These are phyloP conservation scores for Pythium insidiosum DNA, from an alignment of 352 stramenopile genomes.

Conservation along the genomic window DNA sequence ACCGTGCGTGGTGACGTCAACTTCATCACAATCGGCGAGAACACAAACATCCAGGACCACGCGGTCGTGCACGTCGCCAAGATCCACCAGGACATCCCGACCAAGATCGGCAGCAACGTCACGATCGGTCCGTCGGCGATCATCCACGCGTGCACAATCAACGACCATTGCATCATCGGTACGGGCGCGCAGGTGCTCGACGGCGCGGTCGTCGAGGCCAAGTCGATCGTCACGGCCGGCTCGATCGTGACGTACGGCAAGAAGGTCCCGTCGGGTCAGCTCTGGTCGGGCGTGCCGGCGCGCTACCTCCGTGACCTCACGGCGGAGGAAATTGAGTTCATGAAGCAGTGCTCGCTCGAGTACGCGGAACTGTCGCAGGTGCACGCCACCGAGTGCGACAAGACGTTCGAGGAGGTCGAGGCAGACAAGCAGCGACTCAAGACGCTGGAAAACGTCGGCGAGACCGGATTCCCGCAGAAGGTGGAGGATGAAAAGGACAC, in stretches of 20 bases:
- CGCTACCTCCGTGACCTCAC: conserved; percentile 82
- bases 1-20: conserved; percentile 90
- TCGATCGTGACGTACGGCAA: conserved; percentile 85
- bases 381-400: conserved; percentile 67
- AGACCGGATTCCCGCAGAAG: conserved; percentile 70
- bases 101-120: conserved; percentile 88
- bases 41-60: conserved; percentile 91
- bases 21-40: conserved; percentile 89
- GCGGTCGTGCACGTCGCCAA: conserved; percentile 93
- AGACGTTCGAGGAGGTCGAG: conserved; percentile 81
- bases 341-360: conserved; percentile 84
- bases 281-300: conserved; percentile 81
- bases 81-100: conserved; percentile 87
- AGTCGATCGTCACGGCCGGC: conserved; percentile 87
- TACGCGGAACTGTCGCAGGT: conserved; percentile 74
- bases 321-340: conserved; percentile 82
- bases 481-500: conserved; percentile 64
- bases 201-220: conserved; percentile 76
- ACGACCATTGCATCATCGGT: conserved; percentile 90
- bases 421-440: conserved; percentile 68
- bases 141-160: conserved; percentile 89
- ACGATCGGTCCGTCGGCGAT: conserved; percentile 82
- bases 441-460: conserved; percentile 71
- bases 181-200: conserved; percentile 89
- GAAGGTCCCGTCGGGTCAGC: conserved; percentile 83